A percentile compares a stretch with the other conserved stretches of the same genome.
phyloP scores from a whole-genome alignment of 306 rosid species.

The Gastrolobium villosum region DNA sequence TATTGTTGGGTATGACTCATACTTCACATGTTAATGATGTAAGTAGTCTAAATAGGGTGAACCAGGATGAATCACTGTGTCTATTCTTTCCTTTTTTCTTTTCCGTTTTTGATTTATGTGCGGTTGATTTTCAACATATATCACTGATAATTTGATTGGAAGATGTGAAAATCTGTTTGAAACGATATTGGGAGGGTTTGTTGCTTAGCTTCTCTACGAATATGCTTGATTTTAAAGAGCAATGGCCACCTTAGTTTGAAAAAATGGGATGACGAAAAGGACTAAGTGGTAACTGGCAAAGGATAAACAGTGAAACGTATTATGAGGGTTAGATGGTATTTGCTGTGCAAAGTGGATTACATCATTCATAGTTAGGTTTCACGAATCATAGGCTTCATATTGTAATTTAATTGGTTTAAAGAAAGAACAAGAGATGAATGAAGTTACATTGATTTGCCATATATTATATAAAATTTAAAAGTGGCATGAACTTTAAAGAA shows the following conservation, averaged over 20 bases:
- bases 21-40: no score
- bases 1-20: no score
- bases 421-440: conserved; percentile 2
- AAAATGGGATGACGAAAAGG: conserved; percentile 30
- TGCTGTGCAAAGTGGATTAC: conserved; percentile 44
- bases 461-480: conserved; percentile 13
- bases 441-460: not conserved
- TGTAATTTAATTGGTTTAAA: conserved; percentile 35
- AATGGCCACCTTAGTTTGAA: conserved; percentile 40
- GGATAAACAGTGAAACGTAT: not conserved
- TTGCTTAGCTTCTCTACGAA: conserved; percentile 51
- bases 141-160: not conserved
- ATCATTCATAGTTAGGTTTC: conserved; percentile 33
- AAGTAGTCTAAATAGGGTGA: no score
- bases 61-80: no score
- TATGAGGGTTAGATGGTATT: not conserved
- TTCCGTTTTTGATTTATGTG: no score
- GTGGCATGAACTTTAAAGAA: not conserved
- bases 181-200: not conserved
- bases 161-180: not conserved
- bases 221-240: conserved; percentile 45
- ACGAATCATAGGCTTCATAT: conserved; percentile 39
- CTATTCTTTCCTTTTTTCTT: no score
- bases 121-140: no score
- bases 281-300: conserved; percentile 29